Base-by-base conservation (phyloP, 169 alveolate species). In the Cryptosporidium sp. region DNA sequence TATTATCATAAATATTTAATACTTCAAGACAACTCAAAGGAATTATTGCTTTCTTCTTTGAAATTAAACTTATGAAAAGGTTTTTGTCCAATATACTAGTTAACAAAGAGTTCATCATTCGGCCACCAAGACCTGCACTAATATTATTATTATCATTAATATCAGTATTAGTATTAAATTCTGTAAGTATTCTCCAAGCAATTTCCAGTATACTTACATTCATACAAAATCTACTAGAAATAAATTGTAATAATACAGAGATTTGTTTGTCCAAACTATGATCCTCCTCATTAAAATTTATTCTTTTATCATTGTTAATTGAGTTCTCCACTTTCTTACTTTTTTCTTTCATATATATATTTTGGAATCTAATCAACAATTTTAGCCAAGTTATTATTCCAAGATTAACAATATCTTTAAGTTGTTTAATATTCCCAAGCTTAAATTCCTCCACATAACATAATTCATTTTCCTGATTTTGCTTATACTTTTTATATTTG, bases 311-410 rank as follows among this genome's bases (percentile, higher is more conserved):
- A 9, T 12, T 31, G n/a, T 18, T 10, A 65, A 8, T 8, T 26
- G 52, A 33, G 8, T 35, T 26, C 0, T 39, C 84, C 4, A 51
- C 39, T 10, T 33, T 33, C 16, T 33, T 16, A 43, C 7, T 50
- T 21, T 50, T 29, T 23, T 31, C 59, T 9, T 55, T n/a, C 18
- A 55, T 39, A 21, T 37, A 21, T 7, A 73, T 33, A 21, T 59
- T 37, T 55, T 55, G 71, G 43, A 73, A 73, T 26, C 37, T 55
- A 21, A 48, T 23, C 1, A 73, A 3, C 31, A 37, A 58, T 33
- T 41, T 31, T 8, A 80, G 41, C 89, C 89, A 80, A 6, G 6
- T 8, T n/a, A 65, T 6, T 29, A 80, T 37, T 10, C 89, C 89
- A 29, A 37, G 59, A 43, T 80, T 41, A 3, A 80, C 68, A 7